Conservation (phyloP, 163 green algal genomes). For the Scenedesmus sp. region DNA sequence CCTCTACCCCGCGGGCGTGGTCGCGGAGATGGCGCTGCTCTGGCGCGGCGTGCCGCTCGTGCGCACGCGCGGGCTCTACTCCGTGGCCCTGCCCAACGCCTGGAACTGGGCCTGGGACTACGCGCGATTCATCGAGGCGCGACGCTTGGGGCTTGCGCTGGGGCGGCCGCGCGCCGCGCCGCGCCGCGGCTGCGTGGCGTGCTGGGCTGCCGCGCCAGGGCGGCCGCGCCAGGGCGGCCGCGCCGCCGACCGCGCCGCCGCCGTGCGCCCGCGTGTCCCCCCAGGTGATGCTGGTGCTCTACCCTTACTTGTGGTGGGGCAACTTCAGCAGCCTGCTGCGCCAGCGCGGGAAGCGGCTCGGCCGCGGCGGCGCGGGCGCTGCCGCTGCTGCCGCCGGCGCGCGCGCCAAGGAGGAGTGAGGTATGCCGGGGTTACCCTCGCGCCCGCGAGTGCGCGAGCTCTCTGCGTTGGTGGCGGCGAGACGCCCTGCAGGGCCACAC, state of each 20-base stretch:
- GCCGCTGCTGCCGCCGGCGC: too few species aligned
- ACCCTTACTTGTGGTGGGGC: conserved; percentile 78
- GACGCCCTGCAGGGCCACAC: too few species aligned
- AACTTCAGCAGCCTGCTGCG: conserved; percentile 77
- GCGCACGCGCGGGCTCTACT: conserved; percentile 51
- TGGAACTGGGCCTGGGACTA: conserved; percentile 91
- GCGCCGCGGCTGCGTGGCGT: not conserved
- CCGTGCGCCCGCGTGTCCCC: not conserved
- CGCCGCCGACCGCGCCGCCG: not conserved
- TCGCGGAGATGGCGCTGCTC: conserved; percentile 85
- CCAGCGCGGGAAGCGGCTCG: conserved; percentile 73
- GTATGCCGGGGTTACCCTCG: too few species aligned
- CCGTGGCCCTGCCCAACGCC: conserved; percentile 84
- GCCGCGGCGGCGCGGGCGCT: not conserved
- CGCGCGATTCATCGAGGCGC: conserved; percentile 59
- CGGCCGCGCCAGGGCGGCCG: too few species aligned
- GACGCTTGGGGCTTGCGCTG: not conserved
- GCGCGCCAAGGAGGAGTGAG: too few species aligned
- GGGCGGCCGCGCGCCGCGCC: not conserved
- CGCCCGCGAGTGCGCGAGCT: too few species aligned
- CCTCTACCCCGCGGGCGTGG: conserved; percentile 82
- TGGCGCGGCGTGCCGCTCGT: conserved; percentile 71
- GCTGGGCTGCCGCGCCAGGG: not conserved
- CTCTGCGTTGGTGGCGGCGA: too few species aligned
- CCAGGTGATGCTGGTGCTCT: conserved; percentile 72